A percentile compares a stretch with the other conserved stretches of the same genome.
phyloP scores from a whole-genome alignment of 306 rosid genomes.

The Castanea mollissima region DNA sequence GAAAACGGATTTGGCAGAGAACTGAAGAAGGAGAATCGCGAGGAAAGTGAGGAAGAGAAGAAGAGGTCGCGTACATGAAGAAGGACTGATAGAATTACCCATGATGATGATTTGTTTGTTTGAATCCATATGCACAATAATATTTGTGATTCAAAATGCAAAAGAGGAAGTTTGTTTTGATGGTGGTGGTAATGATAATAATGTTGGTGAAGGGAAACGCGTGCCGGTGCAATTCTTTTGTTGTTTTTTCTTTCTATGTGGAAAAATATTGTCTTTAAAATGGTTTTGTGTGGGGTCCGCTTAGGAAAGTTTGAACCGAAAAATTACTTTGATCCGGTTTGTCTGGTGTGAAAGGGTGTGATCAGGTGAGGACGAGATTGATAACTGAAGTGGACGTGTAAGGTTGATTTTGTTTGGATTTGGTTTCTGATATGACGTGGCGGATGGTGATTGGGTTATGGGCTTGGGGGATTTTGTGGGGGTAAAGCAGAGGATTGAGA shows the following conservation, averaged over 20 bases:
- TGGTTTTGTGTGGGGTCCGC: slow-evolving; percentile 1
- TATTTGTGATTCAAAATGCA: too few relatives aligned
- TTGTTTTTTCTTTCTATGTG: too few relatives aligned
- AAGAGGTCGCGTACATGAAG: slow-evolving; percentile 35
- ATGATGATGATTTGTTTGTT: background rate
- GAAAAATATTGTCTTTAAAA: too few relatives aligned
- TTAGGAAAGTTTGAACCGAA: slow-evolving; percentile 8
- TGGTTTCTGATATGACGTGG: background rate
- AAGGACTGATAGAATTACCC: slow-evolving; percentile 22
- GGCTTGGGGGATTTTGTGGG: background rate
- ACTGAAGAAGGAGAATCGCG: slow-evolving; percentile 49
- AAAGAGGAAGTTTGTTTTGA: too few relatives aligned
- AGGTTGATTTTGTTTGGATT: background rate
- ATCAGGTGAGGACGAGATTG: background rate
- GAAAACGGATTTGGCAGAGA: slow-evolving; percentile 35
- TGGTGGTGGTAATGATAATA: too few relatives aligned
- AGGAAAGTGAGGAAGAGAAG: slow-evolving; percentile 50
- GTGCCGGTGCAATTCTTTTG: too few relatives aligned
- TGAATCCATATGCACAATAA: too few relatives aligned
- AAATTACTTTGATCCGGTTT: slow-evolving; percentile 4
- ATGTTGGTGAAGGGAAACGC: too few relatives aligned
- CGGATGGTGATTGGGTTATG: too few relatives aligned
- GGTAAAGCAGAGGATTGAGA: too few relatives aligned
- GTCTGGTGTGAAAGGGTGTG: background rate
- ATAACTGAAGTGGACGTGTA: too few relatives aligned